Percentiles rank a stretch among this genome's conserved stretches.
phyloP scores from a whole-genome alignment of 768 basidiomycete species.

The Piloderma croceum region DNA sequence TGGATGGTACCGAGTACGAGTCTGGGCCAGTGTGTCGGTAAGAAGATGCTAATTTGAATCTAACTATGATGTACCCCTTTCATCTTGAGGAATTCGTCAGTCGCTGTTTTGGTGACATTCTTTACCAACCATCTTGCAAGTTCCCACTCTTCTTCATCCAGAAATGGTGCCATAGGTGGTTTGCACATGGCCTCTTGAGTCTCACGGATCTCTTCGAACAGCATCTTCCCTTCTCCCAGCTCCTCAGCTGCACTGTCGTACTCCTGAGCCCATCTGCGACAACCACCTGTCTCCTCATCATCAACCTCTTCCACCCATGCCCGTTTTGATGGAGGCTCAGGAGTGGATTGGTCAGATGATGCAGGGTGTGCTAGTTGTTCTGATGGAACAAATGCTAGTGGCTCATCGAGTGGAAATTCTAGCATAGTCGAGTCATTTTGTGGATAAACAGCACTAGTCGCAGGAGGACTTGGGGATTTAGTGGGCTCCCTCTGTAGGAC shows the following conservation, averaged over 20 bases:
- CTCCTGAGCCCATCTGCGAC: not conserved
- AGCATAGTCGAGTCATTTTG: no score
- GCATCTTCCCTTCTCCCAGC: not conserved
- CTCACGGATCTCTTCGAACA: conserved; percentile 6
- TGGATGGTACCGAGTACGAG: not conserved
- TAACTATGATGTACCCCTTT: not conserved
- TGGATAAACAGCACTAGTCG: no score
- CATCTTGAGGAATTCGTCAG: conserved; percentile 8
- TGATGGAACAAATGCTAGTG: no score
- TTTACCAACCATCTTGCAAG: conserved; percentile 9
- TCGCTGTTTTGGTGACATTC: conserved; percentile 7
- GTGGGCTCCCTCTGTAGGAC: no score
- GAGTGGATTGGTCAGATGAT: no score
- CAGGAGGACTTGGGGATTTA: no score
- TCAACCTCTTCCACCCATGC: conserved; percentile 9
- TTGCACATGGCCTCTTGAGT: not conserved
- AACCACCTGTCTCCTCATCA: conserved; percentile 5
- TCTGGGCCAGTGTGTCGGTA: not conserved
- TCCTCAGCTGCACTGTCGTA: not conserved
- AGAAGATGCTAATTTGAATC: not conserved
- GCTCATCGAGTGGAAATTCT: no score
- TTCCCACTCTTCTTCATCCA: conserved; percentile 9
- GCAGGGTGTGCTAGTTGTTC: no score
- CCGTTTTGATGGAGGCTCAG: not conserved
- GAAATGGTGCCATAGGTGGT: conserved; percentile 4